Percentiles rank a stretch among this genome's conserved stretches.
phyloP scores from a whole-genome alignment of 495 filamentous ascomycete species.

The Trichoderma erinaceum region DNA sequence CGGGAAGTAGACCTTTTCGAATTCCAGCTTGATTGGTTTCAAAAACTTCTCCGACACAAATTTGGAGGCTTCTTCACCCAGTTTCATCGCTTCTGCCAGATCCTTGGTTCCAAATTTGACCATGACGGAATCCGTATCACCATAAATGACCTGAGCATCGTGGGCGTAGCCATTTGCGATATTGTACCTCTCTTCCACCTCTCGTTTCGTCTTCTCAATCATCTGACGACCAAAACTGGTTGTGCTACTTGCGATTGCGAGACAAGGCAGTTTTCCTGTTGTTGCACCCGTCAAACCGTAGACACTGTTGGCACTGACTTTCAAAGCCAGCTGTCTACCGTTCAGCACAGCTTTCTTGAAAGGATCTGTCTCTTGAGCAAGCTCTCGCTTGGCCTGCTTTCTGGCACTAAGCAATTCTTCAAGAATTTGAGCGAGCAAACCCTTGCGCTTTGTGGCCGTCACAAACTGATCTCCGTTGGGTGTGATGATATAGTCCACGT shows the following conservation, averaged over 20 bases:
- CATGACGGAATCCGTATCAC: conserved; percentile 99
- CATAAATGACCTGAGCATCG: conserved; percentile 94
- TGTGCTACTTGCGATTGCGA: conserved; percentile 92
- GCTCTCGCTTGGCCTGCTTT: conserved; percentile 88
- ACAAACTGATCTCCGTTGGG: conserved; percentile 92
- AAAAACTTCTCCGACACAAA: conserved; percentile 87
- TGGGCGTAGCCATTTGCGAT: conserved; percentile 91
- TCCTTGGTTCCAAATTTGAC: conserved; percentile 93
- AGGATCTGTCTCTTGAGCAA: conserved; percentile 85
- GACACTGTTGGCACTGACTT: conserved; percentile 95
- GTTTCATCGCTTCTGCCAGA: conserved; percentile 81
- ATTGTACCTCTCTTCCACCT: conserved; percentile 82
- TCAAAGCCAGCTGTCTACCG: conserved; percentile 92
- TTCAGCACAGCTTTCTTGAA: conserved; percentile 98
- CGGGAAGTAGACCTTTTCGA: conserved; percentile 98
- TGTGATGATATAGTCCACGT: conserved; percentile 93
- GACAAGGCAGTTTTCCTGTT: conserved; percentile 89
- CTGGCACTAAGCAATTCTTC: conserved; percentile 83
- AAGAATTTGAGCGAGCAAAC: conserved; percentile 87
- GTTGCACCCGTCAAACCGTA: conserved; percentile 97
- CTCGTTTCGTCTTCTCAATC: conserved; percentile 94
- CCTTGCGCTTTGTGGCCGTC: conserved; percentile 82
- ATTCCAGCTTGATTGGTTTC: conserved; percentile 96
- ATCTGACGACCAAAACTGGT: conserved; percentile 95
- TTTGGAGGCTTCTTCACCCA: conserved; percentile 82